These are phyloP conservation scores for Eimeria acervulina DNA, from an alignment of 169 alveolate species.

Conservation along the genomic window DNA sequence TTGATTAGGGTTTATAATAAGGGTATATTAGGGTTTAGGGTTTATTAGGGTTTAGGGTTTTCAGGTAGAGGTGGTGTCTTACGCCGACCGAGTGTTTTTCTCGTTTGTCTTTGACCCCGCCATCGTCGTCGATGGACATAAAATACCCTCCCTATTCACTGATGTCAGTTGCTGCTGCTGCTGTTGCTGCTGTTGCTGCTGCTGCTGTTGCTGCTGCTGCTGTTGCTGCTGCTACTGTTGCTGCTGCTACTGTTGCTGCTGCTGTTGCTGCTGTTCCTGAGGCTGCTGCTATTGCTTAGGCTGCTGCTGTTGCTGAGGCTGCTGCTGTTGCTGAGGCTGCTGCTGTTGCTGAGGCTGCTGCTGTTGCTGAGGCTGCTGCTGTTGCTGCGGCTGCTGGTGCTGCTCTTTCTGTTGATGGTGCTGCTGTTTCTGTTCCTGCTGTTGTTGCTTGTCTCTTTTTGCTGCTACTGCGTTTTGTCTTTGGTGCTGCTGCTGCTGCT, in stretches of 20 bases:
- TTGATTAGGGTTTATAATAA: no score
- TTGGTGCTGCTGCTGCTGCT: background rate
- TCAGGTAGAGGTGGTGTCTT: slow-evolving; percentile 73
- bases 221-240: no score
- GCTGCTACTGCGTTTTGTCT: no score
- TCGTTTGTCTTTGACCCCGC: slow-evolving; percentile 47
- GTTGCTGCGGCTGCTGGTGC: background rate
- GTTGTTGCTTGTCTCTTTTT: background rate
- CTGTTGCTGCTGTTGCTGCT: background rate
- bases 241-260: no score
- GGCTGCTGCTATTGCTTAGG: no score
- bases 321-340: no score
- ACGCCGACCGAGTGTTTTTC: slow-evolving; percentile 63
- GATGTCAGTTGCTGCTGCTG: slow-evolving; percentile 71
- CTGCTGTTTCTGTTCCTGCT: background rate
- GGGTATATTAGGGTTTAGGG: background rate
- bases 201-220: background rate
- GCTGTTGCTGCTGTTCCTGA: background rate
- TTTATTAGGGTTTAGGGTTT: background rate
- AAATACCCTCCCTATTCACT: slow-evolving; percentile 3
- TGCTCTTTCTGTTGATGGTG: background rate
- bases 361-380: no score
- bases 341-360: no score
- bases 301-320: no score
- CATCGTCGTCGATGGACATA: slow-evolving; percentile 47